Base-by-base conservation (phyloP, 495 filamentous ascomycete species). In the Daldinia loculata region DNA sequence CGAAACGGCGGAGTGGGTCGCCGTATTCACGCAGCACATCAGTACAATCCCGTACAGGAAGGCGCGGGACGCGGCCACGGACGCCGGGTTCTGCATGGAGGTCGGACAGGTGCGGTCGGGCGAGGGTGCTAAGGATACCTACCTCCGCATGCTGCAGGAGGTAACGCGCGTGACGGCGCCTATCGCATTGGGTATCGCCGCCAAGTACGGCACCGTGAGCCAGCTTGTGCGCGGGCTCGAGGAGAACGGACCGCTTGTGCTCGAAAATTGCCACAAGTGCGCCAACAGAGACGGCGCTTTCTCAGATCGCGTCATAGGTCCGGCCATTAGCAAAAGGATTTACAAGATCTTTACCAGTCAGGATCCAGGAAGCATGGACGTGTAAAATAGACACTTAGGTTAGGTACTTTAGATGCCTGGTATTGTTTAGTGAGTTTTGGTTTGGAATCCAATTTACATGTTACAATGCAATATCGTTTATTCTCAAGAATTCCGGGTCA, bases 81-180 rank as follows among this genome's bases (percentile, higher is more conserved):
- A 80, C 61, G 88, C 90, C 6, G 85, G 87, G 3, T 95, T 95
- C 80, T 95, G 93, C 79, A 93, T 95, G 89, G 93, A 93, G 41
- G 79, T 81, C 0, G 93, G 93, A 0, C 93, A 95, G 75, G 92
- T 95, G 36, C 90, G 89, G 56, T 85, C 89, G 0, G 93, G 92
- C 48, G 86, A 89, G 19, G 87, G 88, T 56, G 81, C 86, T 17
- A 71, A 79, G 19, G 93, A 95, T 70, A 94, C 89, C 0, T 95
- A 89, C 67, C 79, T 88, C 48, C 89, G 89, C 69, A 92, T 95
- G 92, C 82, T 97, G 48, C 90, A 94, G 77, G 89, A 93, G 79
- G 85, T 95, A 24, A 81, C 85, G 29, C 88, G 91, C 19, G 83
- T 97, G 14, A 95, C 93, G 6, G 85, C 88, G 0, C 84, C 89